These are phyloP conservation scores for Wickerhamomyces mucosus DNA, from an alignment of 805 yeast genomes.

Conservation along the genomic window DNA sequence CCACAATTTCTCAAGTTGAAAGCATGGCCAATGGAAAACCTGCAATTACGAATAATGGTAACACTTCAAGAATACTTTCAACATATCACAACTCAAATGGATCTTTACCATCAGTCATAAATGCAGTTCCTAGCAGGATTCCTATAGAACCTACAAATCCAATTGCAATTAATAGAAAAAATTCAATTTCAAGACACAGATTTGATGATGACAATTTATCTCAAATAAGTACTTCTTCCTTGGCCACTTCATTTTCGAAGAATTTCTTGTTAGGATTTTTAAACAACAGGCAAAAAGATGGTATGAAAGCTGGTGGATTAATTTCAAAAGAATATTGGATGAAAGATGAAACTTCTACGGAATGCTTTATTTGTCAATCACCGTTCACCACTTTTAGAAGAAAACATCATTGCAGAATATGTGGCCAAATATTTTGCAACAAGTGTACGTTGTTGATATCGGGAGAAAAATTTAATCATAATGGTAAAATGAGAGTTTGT, in stretches of 20 bases:
- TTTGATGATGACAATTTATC: constrained; percentile 27
- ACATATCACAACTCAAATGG: no score
- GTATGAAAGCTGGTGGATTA: constrained; percentile 15
- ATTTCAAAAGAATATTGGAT: constrained; percentile 78
- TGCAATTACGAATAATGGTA: no score
- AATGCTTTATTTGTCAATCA: constrained; percentile 76
- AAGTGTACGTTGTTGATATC: constrained; percentile 67
- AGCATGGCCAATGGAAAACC: constrained; percentile 12
- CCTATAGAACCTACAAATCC: constrained; percentile 10
- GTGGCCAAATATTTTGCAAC: constrained; percentile 92
- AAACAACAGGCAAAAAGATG: constrained; percentile 21
- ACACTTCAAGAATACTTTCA: constrained; percentile 15
- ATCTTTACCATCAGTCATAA: constrained; percentile 4
- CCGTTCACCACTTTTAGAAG: constrained; percentile 80
- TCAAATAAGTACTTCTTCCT: constrained; percentile 28
- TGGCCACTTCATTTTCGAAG: constrained; percentile 32
- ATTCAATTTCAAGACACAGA: constrained; percentile 11
- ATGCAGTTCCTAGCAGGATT: constrained; percentile 7
- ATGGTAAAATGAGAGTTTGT: constrained; percentile 72
- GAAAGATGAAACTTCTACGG: constrained; percentile 87
- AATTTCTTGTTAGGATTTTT: constrained; percentile 33
- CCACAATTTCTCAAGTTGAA: constrained; percentile 11
- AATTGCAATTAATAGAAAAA: constrained; percentile 11
- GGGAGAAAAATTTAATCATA: constrained; percentile 52
- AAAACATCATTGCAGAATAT: constrained; percentile 89